A percentile compares a stretch with the other conserved stretches of the same genome.
These are phyloP conservation scores for Cladosporium sp. DNA, from an alignment of 2,329 filamentous ascomycete species.

Conservation along the genomic window DNA sequence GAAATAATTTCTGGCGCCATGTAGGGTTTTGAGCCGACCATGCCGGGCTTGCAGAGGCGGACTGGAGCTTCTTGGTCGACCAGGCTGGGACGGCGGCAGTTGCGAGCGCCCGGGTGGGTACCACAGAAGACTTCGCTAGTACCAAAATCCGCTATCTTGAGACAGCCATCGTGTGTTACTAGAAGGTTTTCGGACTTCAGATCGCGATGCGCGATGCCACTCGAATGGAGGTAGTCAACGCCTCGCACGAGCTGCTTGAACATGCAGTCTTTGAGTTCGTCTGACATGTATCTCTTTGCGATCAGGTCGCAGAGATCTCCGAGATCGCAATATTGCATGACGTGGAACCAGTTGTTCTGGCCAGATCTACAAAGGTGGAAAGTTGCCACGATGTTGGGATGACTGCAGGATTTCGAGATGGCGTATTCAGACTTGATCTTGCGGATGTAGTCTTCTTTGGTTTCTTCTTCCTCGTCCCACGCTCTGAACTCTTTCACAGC, in stretches of 20 bases:
- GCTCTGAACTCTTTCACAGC: constrained; percentile 85
- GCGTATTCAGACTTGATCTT: constrained; percentile 91
- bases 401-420: constrained; percentile 78
- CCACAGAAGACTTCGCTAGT: constrained; percentile 82
- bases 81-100: constrained; percentile 50
- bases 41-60: constrained; percentile 69
- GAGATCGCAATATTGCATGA: constrained; percentile 86
- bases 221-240: constrained; percentile 72
- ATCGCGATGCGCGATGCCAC: constrained; percentile 85
- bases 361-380: constrained; percentile 67
- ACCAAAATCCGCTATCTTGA: constrained; percentile 91
- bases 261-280: constrained; percentile 70
- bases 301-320: constrained; percentile 77
- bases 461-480: constrained; percentile 63
- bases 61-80: constrained; percentile 69
- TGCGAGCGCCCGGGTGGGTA: constrained; percentile 70
- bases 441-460: constrained; percentile 69
- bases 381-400: constrained; percentile 83
- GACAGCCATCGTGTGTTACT: constrained; percentile 70
- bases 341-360: constrained; percentile 75
- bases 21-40: constrained; percentile 81
- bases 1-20: constrained; percentile 79
- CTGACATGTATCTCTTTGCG: constrained; percentile 61
- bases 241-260: constrained; percentile 88
- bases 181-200: constrained; percentile 87